A percentile compares a stretch with the other conserved stretches of the same genome.
These are phyloP conservation scores for Xanthoparmelia taractica DNA, from an alignment of 495 filamentous ascomycete genomes.

Conservation along the genomic window DNA sequence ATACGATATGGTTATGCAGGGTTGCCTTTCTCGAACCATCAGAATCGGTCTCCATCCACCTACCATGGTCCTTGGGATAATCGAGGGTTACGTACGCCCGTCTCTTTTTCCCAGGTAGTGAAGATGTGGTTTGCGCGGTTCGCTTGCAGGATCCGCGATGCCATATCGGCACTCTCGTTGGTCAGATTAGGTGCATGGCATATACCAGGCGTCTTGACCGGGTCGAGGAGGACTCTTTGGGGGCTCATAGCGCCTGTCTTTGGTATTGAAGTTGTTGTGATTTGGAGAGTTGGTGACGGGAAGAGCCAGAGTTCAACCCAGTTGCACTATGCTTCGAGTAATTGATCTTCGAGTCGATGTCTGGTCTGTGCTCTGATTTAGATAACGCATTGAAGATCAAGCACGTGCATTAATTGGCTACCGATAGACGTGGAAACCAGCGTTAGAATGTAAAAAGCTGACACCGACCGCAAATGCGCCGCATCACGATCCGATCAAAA, in stretches of 20 bases:
- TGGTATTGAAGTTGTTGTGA: conserved; percentile 1
- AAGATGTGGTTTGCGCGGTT: conserved; percentile 20
- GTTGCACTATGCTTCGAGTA: neutral
- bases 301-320: conserved; percentile 3
- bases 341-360: conserved; percentile 7
- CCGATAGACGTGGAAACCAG: neutral
- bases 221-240: conserved; percentile 9
- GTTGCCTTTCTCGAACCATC: conserved; percentile 1
- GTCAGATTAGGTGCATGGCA: conserved; percentile 15
- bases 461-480: conserved; percentile 9
- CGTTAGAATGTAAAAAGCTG: conserved; percentile 3
- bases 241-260: neutral
- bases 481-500: conserved; percentile 4
- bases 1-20: conserved; percentile 16
- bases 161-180: conserved; percentile 15
- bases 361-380: conserved; percentile 5
- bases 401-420: neutral
- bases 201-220: conserved; percentile 18
- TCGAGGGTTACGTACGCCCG: conserved; percentile 12
- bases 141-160: conserved; percentile 4
- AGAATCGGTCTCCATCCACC: neutral
- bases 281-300: neutral
- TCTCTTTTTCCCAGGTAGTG: conserved; percentile 12
- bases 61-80: neutral
- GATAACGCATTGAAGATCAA: neutral